phyloP scores from a whole-genome alignment of 2,329 filamentous ascomycete genomes.

The Lasiodiplodia hormozganensis region DNA sequence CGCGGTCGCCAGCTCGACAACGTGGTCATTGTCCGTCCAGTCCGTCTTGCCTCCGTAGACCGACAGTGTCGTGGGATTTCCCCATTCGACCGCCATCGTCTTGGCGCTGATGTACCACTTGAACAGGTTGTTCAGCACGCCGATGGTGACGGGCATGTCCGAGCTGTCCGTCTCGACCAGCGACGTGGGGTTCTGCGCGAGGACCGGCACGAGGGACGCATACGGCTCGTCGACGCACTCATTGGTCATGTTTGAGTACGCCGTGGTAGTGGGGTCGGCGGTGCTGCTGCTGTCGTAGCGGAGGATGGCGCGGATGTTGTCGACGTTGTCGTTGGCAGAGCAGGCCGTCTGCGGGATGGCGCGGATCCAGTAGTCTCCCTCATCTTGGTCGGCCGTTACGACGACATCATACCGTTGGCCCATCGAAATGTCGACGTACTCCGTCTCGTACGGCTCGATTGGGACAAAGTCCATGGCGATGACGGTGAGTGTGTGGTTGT shows the following conservation, averaged over 20 bases:
- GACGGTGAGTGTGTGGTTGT: conserved; percentile 50
- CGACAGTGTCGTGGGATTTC: conserved; percentile 53
- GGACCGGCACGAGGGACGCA: conserved; percentile 46
- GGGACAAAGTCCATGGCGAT: conserved; percentile 48
- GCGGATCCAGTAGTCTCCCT: conserved; percentile 46
- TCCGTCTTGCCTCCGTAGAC: conserved; percentile 39
- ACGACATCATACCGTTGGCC: conserved; percentile 47
- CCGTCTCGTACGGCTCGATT: conserved; percentile 44
- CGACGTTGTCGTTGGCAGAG: conserved; percentile 36
- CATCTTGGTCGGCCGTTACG: conserved; percentile 41
- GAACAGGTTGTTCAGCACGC: conserved; percentile 35
- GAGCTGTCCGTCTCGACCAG: conserved; percentile 31
- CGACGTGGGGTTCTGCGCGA: conserved; percentile 37
- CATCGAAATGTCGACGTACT: conserved; percentile 34
- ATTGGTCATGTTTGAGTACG: conserved; percentile 37
- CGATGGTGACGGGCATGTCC: conserved; percentile 38
- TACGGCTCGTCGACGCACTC: conserved; percentile 48
- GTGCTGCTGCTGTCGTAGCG: conserved; percentile 47
- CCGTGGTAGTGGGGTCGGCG: conserved; percentile 44
- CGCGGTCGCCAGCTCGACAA: conserved; percentile 34
- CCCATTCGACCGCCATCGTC: conserved; percentile 56
- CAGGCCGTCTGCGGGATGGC: conserved; percentile 38
- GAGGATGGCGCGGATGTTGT: conserved; percentile 48
- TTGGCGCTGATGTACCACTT: conserved; percentile 52
- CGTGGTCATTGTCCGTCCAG: conserved; percentile 33